Conservation (phyloP, 2,329 filamentous ascomycete species). For the Ceratocystis cubensis region DNA sequence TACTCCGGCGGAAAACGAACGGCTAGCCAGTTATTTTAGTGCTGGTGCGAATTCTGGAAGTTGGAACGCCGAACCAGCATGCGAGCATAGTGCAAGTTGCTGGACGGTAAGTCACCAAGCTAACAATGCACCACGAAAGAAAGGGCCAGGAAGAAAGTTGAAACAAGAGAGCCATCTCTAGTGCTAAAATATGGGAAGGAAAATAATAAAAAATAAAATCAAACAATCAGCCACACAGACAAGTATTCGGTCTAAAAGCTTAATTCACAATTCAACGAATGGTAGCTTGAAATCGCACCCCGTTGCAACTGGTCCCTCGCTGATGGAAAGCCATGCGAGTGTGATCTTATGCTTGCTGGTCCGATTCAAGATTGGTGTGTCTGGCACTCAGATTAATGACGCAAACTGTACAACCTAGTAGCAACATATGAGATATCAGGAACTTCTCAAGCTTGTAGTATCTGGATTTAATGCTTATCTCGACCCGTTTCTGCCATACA, state of each 20-base stretch:
- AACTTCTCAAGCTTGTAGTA: not conserved
- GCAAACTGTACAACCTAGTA: not conserved
- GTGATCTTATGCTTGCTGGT: not conserved
- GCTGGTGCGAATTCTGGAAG: not conserved
- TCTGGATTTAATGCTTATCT: not conserved
- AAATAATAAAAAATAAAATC: not conserved
- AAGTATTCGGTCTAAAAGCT: not conserved
- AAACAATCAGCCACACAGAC: not conserved
- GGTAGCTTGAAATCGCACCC: not conserved
- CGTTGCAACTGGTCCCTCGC: not conserved
- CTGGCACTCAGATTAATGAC: not conserved
- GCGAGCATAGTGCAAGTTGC: not conserved
- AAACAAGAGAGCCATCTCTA: not conserved
- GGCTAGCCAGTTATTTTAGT: constrained; percentile 9
- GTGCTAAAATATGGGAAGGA: not conserved
- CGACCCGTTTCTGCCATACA: not conserved
- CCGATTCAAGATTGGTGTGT: not conserved
- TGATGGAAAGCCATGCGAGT: not conserved
- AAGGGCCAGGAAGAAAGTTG: not conserved
- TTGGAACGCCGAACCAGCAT: constrained; percentile 1
- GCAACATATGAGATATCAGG: not conserved
- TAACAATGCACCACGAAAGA: not conserved
- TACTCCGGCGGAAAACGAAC: constrained; percentile 4
- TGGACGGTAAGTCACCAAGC: not conserved
- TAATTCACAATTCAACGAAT: constrained; percentile 7